phyloP scores from a whole-genome alignment of 257 asterid genomes.

The Agastache rugosa region DNA sequence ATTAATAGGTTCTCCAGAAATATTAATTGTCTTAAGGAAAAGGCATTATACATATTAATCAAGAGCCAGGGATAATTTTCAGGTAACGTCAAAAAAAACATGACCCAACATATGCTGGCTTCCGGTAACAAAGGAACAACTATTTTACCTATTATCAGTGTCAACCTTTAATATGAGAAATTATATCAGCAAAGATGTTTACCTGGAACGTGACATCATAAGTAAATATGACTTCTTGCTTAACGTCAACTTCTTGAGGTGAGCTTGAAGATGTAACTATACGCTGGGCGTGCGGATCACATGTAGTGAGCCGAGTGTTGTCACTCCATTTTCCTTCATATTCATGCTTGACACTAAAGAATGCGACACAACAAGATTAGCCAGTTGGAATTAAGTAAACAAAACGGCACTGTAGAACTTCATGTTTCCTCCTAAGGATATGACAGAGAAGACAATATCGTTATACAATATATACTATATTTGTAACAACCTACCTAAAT shows the following conservation, averaged over 20 bases:
- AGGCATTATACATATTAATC: not conserved
- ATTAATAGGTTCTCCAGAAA: not conserved
- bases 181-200: not conserved
- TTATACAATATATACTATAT: not conserved
- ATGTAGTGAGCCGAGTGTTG: slow-evolving; percentile 55
- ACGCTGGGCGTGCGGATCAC: slow-evolving; percentile 67
- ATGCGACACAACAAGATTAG: slow-evolving; percentile 26
- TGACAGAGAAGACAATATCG: not conserved
- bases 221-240: slow-evolving; percentile 69
- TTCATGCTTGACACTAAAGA: slow-evolving; percentile 66
- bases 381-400: slow-evolving; percentile 4
- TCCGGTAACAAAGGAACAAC: not conserved
- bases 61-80: not conserved
- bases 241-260: slow-evolving; percentile 68
- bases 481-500: slow-evolving; percentile 51
- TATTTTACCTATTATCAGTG: not conserved
- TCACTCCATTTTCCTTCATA: slow-evolving; percentile 64
- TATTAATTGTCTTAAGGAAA: not conserved
- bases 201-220: slow-evolving; percentile 73
- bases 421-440: slow-evolving; percentile 1
- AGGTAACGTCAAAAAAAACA: not conserved
- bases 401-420: not conserved
- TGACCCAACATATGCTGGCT: not conserved
- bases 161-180: not conserved
- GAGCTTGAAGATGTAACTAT: slow-evolving; percentile 59